These are phyloP conservation scores for Ascodesmis nigricans DNA, from an alignment of 495 filamentous ascomycete genomes.

Conservation along the genomic window DNA sequence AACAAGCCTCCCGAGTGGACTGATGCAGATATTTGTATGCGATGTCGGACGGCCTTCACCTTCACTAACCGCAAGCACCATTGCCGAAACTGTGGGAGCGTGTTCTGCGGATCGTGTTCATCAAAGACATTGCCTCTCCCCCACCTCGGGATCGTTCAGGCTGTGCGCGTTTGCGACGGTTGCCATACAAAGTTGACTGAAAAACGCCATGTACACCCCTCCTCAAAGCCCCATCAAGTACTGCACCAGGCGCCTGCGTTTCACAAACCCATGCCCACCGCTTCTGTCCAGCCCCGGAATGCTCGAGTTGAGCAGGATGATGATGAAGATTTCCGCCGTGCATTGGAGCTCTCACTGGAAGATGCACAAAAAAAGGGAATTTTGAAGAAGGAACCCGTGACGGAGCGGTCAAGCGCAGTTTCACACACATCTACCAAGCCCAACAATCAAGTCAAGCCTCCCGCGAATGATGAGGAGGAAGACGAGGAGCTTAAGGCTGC, in stretches of 20 bases:
- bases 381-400: slow-evolving; percentile 22
- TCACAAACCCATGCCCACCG: slow-evolving; percentile 12
- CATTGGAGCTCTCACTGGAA: slow-evolving; percentile 87
- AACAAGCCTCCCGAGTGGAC: slow-evolving; percentile 83
- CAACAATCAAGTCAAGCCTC: background rate
- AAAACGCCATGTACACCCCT: slow-evolving; percentile 27
- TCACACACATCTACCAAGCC: background rate
- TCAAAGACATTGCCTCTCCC: slow-evolving; percentile 73
- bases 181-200: slow-evolving; percentile 80
- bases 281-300: slow-evolving; percentile 67
- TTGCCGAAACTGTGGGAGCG: slow-evolving; percentile 91
- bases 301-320: slow-evolving; percentile 71
- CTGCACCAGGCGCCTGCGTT: slow-evolving; percentile 10
- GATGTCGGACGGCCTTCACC: slow-evolving; percentile 81
- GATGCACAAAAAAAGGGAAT: slow-evolving; percentile 36
- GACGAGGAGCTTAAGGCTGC: slow-evolving; percentile 88
- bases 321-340: slow-evolving; percentile 83
- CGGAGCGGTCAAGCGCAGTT: background rate
- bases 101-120: slow-evolving; percentile 84
- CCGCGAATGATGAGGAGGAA: slow-evolving; percentile 43
- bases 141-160: slow-evolving; percentile 73
- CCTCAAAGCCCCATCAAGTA: slow-evolving; percentile 12
- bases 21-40: slow-evolving; percentile 96
- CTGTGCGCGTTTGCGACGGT: slow-evolving; percentile 92
- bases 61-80: slow-evolving; percentile 98